These are phyloP conservation scores for Staphylotrichum tortipilum DNA, from an alignment of 495 filamentous ascomycete genomes.

Conservation along the genomic window DNA sequence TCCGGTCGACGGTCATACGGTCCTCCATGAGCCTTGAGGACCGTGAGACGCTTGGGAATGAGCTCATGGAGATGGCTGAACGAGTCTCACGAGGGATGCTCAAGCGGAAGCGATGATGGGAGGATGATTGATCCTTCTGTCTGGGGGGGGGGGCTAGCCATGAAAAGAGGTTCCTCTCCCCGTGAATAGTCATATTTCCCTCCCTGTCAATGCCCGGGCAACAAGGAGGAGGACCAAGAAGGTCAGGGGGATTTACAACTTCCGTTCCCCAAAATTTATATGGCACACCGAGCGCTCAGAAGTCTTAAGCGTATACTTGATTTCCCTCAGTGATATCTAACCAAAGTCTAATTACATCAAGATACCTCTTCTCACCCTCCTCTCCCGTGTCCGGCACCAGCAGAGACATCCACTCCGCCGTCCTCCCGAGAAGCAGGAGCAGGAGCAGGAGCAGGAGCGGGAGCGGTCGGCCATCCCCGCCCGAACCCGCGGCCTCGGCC, in stretches of 20 bases:
- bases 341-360: neutral
- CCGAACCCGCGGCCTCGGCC: neutral
- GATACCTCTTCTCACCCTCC: neutral
- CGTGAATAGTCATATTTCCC: too few species aligned
- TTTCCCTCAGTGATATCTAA: neutral
- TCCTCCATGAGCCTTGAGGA: conserved; percentile 65
- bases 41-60: conserved; percentile 69
- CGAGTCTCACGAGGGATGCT: conserved; percentile 84
- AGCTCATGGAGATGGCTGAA: conserved; percentile 76
- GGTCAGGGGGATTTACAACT: neutral
- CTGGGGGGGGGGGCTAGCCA: too few species aligned
- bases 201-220: too few species aligned
- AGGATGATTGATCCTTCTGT: too few species aligned
- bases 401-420: neutral
- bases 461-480: neutral
- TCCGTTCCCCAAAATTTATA: neutral
- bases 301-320: neutral
- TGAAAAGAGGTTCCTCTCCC: too few species aligned
- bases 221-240: neutral
- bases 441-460: neutral
- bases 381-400: neutral
- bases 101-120: conserved; percentile 71
- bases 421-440: neutral
- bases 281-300: neutral
- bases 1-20: conserved; percentile 51